These are phyloP conservation scores for Fonsecaea nubica DNA, from an alignment of 2,329 filamentous ascomycete genomes.

Conservation along the genomic window DNA sequence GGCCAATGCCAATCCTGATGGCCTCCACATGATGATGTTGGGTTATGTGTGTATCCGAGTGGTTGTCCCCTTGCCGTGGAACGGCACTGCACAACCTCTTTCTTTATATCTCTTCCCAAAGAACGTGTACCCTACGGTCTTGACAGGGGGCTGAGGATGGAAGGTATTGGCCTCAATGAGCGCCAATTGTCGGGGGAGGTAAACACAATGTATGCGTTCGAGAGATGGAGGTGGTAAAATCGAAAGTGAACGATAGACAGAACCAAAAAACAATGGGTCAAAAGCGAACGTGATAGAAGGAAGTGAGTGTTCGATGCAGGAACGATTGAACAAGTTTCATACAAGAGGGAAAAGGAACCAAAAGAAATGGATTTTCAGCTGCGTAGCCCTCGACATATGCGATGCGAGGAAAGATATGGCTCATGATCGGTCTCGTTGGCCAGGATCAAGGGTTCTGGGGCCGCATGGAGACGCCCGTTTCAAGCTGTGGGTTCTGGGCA, in stretches of 20 bases:
- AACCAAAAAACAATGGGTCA: slow-evolving; percentile 6
- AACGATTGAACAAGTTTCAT: slow-evolving; percentile 20
- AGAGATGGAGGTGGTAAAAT: slow-evolving; percentile 2
- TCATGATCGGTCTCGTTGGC: slow-evolving; percentile 15
- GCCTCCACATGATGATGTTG: slow-evolving; percentile 30
- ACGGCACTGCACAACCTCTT: not conserved
- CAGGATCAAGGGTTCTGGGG: slow-evolving; percentile 20
- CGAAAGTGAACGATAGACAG: slow-evolving; percentile 27
- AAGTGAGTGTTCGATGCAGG: slow-evolving; percentile 17
- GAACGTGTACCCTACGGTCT: not conserved
- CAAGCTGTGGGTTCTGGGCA: slow-evolving; percentile 21
- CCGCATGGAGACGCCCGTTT: slow-evolving; percentile 30
- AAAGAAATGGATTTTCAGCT: slow-evolving; percentile 29
- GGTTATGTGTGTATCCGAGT: slow-evolving; percentile 13
- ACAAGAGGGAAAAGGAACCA: slow-evolving; percentile 20
- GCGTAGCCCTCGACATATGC: slow-evolving; percentile 21
- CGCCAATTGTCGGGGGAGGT: not conserved
- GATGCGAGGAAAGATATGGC: slow-evolving; percentile 23
- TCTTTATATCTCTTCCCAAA: not conserved
- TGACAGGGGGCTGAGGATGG: not conserved
- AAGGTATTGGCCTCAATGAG: not conserved
- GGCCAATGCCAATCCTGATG: slow-evolving; percentile 25
- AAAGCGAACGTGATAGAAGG: slow-evolving; percentile 27
- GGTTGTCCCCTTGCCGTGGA: not conserved
- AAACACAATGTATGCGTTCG: not conserved